Percentiles rank a stretch among this genome's conserved stretches.
Conservation (phyloP, 306 rosid genomes). For the Acacia confusa region DNA sequence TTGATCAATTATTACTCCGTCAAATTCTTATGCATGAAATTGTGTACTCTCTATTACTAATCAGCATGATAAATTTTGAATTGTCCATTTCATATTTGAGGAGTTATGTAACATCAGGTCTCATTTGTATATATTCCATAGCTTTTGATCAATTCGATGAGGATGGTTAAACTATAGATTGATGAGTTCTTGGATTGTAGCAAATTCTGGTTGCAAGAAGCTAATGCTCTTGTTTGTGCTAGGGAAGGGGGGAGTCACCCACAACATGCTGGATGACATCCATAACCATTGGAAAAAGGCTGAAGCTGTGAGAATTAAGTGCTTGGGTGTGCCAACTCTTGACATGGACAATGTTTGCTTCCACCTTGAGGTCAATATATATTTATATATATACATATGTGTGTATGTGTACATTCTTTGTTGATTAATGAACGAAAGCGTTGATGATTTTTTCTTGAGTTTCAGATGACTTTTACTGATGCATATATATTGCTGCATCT, state of each 20-base stretch:
- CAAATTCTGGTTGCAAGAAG: neutral
- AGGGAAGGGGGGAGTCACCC: conserved; percentile 93
- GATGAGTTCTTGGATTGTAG: neutral
- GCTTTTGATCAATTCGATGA: neutral
- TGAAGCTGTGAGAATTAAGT: conserved; percentile 94
- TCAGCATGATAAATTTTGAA: neutral
- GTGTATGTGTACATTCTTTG: neutral
- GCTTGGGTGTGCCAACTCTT: conserved; percentile 93
- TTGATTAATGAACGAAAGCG: neutral
- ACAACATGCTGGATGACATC: conserved; percentile 85
- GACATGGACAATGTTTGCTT: conserved; percentile 91
- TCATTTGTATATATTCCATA: neutral
- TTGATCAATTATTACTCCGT: neutral
- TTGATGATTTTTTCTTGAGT: conserved; percentile 26
- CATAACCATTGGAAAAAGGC: conserved; percentile 94
- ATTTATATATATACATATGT: too few species aligned
- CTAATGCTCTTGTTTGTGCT: conserved; percentile 36
- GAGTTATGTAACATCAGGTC: neutral
- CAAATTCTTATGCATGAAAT: neutral
- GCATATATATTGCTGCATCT: conserved; percentile 36
- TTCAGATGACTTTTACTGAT: conserved; percentile 24
- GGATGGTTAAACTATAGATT: neutral
- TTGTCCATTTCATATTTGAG: neutral
- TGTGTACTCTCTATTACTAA: neutral
- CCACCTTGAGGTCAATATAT: conserved; percentile 65